Percentiles rank a stretch among this genome's conserved stretches.
These are phyloP conservation scores for Metarhizium rileyi DNA, from an alignment of 2,329 filamentous ascomycete species.

Conservation along the genomic window DNA sequence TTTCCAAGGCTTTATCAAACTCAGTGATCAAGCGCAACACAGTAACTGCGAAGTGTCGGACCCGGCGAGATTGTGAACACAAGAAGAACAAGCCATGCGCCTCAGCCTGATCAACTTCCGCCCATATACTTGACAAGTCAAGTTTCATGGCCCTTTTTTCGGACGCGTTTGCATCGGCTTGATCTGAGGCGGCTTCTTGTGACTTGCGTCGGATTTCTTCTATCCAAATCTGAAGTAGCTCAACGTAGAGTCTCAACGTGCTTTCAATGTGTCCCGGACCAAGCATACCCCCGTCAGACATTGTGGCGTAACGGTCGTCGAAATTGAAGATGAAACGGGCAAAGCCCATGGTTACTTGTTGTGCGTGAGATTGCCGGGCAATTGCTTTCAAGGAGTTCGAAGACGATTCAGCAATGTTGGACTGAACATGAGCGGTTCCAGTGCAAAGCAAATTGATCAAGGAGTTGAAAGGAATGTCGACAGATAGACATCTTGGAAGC, in stretches of 20 bases:
- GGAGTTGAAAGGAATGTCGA: slow-evolving; percentile 84
- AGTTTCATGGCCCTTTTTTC: slow-evolving; percentile 68
- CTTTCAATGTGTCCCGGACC: slow-evolving; percentile 91
- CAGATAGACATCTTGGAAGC: slow-evolving; percentile 83
- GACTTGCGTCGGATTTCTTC: slow-evolving; percentile 88
- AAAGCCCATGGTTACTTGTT: slow-evolving; percentile 94
- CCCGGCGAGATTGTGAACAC: slow-evolving; percentile 86
- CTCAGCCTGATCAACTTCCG: slow-evolving; percentile 92
- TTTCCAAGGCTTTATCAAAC: slow-evolving; percentile 81
- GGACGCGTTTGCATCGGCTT: slow-evolving; percentile 49
- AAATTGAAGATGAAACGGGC: slow-evolving; percentile 98
- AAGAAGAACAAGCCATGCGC: slow-evolving; percentile 95
- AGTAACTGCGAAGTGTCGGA: slow-evolving; percentile 83
- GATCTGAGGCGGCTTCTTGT: slow-evolving; percentile 58
- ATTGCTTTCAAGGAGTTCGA: slow-evolving; percentile 92
- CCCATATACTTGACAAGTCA: slow-evolving; percentile 79
- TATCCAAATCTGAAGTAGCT: slow-evolving; percentile 93
- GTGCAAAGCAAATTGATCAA: slow-evolving; percentile 93
- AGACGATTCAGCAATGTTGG: slow-evolving; percentile 84
- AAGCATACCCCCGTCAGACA: slow-evolving; percentile 95
- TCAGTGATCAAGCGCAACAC: slow-evolving; percentile 87
- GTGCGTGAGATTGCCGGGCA: slow-evolving; percentile 82
- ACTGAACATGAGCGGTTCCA: slow-evolving; percentile 89
- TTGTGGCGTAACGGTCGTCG: slow-evolving; percentile 92
- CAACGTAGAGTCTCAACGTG: slow-evolving; percentile 84